Evolutionary conservation across 116 monocot genomes (phyloP).

Genomic region (Cymodocea nodosa): DNA sequence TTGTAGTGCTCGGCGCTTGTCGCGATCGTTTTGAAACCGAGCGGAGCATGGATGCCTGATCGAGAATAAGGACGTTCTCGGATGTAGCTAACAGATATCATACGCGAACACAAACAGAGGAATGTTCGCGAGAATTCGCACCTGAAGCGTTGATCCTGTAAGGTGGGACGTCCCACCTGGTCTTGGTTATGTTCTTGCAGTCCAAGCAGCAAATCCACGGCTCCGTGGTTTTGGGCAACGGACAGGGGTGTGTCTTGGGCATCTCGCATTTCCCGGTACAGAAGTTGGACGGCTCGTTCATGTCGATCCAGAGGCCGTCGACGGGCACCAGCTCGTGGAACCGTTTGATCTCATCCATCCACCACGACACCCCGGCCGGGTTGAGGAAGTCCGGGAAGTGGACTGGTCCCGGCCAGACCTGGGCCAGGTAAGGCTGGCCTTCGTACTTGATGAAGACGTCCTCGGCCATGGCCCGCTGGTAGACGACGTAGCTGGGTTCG

Average conservation of each 20-base stretch:
- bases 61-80: no score
- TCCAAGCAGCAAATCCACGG: slow-evolving; percentile 89
- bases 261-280: slow-evolving; percentile 78
- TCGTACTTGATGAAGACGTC: slow-evolving; percentile 90
- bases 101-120: no score
- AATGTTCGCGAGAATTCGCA: no score
- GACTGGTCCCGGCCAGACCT: slow-evolving; percentile 95
- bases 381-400: slow-evolving; percentile 90
- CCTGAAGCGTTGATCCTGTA: slow-evolving; percentile 89
- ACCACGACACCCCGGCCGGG: slow-evolving; percentile 73
- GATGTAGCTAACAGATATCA: no score
- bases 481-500: slow-evolving; percentile 69
- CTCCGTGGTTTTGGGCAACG: slow-evolving; percentile 18
- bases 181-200: slow-evolving; percentile 85
- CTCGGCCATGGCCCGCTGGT: slow-evolving; percentile 44
- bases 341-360: slow-evolving; percentile 68
- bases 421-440: slow-evolving; percentile 79
- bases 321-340: slow-evolving; percentile 83
- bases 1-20: slow-evolving; percentile 66
- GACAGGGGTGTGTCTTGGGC: slow-evolving; percentile 59
- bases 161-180: slow-evolving; percentile 80
- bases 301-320: slow-evolving; percentile 96
- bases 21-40: slow-evolving; percentile 88
- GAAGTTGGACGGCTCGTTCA: slow-evolving; percentile 95
- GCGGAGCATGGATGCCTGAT: slow-evolving; percentile 27